Conservation (phyloP, 1,139 yeast species). For the Ogataea hybrid region DNA sequence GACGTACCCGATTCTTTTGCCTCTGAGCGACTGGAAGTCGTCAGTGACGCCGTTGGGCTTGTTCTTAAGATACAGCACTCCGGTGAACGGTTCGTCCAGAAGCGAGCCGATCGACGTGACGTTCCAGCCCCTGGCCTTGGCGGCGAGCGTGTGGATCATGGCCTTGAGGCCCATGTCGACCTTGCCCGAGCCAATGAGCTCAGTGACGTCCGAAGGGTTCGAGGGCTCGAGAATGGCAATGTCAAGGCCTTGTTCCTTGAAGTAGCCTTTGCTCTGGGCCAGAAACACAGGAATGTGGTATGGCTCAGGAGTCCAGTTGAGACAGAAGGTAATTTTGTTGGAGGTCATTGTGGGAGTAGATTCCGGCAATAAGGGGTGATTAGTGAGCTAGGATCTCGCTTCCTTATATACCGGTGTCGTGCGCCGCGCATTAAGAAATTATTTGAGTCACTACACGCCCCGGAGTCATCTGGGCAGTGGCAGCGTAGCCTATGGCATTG, state of each 20-base stretch:
- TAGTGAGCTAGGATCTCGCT: too few species aligned
- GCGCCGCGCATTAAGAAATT: too few species aligned
- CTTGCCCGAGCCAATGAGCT: constrained; percentile 54
- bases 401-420: too few species aligned
- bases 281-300: constrained; percentile 54
- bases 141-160: constrained; percentile 60
- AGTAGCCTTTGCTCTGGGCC: constrained; percentile 51
- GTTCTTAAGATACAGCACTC: constrained; percentile 50
- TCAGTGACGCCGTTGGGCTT: too few species aligned
- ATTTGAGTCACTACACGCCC: too few species aligned
- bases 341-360: constrained; percentile 30
- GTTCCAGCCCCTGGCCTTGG: constrained; percentile 57
- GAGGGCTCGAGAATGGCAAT: constrained; percentile 56
- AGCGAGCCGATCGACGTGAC: constrained; percentile 56
- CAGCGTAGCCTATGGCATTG: too few species aligned
- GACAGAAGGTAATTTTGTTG: constrained; percentile 48
- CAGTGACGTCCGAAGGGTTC: constrained; percentile 59
- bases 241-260: constrained; percentile 49
- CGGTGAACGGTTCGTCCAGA: constrained; percentile 59
- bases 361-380: too few species aligned
- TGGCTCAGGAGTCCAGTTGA: constrained; percentile 59
- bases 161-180: constrained; percentile 61
- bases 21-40: too few species aligned
- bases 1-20: too few species aligned
- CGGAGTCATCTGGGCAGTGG: too few species aligned